Base-by-base conservation (phyloP, 805 yeast genomes). In the Monosporozyma yasuniensis region DNA sequence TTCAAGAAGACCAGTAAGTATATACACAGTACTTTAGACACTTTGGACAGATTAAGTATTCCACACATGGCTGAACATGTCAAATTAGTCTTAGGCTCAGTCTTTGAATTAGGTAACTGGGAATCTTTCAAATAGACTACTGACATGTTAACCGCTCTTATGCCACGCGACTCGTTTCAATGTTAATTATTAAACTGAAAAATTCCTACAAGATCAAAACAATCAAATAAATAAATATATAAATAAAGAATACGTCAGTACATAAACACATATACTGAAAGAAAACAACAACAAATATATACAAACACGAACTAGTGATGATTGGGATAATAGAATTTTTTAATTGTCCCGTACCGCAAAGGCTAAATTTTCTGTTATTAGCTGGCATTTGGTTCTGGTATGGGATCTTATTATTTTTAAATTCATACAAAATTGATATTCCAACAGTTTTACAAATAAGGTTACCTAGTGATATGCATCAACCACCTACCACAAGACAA, bases 41-140 rank as follows among this genome's bases (percentile, higher is more conserved):
- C 96, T 2, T 62, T 91, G 50, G 96, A 89, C 58, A 72, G 84
- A 56, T 73, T 91, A 47, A 83, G 85, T 60, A 79, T 86, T 59
- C 79, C 75, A 42, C 96, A 90, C 64, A 80, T 91, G 72, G 75
- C 72, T 14, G 87, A 91, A 68, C 96, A 87, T 65, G 80, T 82
- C 50, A 87, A 83, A 66, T 71, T 93, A 57, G 83, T 87, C 1
- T 57, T 88, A 9, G 91, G 88, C 1, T 84, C 76, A 55, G 79
- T 83, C 6, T 68, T 80, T 46, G 98, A 91, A 70, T 74, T 91
- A 55, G 80, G 62, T 18, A 47, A 56, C 35, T 64, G 68, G 67
- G 50, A 54, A 22, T 53, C 52, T 21, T 50, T 50, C 14, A 21
- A 43, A 18, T 28, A 22, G 19, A 4, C n/a, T 28, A n/a, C n/a